Conservation (phyloP, 192 early-diverging fungal genomes). For the Rhizoclosmatium globosum region DNA sequence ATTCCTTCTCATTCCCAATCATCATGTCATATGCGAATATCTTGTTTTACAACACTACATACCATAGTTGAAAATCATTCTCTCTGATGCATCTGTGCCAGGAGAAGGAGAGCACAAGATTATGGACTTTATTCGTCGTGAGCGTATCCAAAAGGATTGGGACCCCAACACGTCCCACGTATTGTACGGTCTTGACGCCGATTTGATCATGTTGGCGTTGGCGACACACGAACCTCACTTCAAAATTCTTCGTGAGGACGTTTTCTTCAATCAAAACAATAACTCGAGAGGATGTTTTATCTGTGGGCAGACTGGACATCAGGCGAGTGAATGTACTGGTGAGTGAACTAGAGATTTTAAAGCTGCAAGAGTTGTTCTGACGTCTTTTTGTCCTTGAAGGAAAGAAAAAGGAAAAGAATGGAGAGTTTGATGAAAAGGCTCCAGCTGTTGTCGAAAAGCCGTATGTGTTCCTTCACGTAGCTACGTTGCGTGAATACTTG, state of each 20-base stretch:
- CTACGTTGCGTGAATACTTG: slow-evolving; percentile 91
- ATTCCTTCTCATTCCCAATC: background rate
- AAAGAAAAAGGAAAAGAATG: slow-evolving; percentile 61
- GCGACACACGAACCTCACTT: slow-evolving; percentile 98
- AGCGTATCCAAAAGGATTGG: slow-evolving; percentile 82
- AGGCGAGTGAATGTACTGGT: slow-evolving; percentile 53
- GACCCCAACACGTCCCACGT: slow-evolving; percentile 91
- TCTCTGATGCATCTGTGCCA: slow-evolving; percentile 94
- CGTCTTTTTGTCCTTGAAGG: slow-evolving; percentile 51
- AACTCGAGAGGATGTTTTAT: slow-evolving; percentile 53
- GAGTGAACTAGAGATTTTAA: background rate
- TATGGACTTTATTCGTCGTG: slow-evolving; percentile 96
- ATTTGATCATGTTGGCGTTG: slow-evolving; percentile 96
- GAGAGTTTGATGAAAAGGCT: slow-evolving; percentile 56
- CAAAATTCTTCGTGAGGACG: slow-evolving; percentile 94
- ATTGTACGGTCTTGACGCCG: slow-evolving; percentile 97
- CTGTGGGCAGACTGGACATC: slow-evolving; percentile 62
- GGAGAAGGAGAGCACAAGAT: slow-evolving; percentile 99
- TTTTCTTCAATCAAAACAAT: slow-evolving; percentile 74
- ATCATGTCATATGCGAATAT: background rate
- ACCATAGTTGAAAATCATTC: slow-evolving; percentile 78
- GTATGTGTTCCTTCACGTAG: slow-evolving; percentile 78
- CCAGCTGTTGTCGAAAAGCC: slow-evolving; percentile 50
- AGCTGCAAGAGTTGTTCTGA: background rate
- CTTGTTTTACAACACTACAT: no score